Percentiles rank a stretch among this genome's conserved stretches.
Evolutionary conservation across 1,139 yeast genomes (phyloP).

Genomic region (Debaryomyces udenii): DNA sequence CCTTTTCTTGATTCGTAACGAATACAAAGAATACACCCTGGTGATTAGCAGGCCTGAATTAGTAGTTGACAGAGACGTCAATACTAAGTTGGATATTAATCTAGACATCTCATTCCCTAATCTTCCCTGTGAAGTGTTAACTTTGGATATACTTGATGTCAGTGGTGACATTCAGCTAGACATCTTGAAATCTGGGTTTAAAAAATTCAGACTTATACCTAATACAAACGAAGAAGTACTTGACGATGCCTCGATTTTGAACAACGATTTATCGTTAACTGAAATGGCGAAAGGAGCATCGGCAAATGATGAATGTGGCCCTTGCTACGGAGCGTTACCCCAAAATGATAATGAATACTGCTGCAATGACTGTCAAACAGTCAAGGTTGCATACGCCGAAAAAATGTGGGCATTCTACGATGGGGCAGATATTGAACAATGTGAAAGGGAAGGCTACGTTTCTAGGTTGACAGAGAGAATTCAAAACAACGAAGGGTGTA

Average conservation of each 20-base stretch:
- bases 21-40: constrained; percentile 72
- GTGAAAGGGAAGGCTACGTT: constrained; percentile 88
- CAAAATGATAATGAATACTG: constrained; percentile 67
- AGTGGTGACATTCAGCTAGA: constrained; percentile 84
- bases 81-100: constrained; percentile 73
- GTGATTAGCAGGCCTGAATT: constrained; percentile 77
- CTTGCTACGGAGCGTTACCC: constrained; percentile 82
- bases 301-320: constrained; percentile 44
- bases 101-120: constrained; percentile 81
- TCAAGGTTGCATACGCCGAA: constrained; percentile 74
- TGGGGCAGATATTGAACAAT: constrained; percentile 83
- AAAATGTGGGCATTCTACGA: constrained; percentile 88
- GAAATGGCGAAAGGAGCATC: constrained; percentile 40
- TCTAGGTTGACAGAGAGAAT: constrained; percentile 57
- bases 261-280: constrained; percentile 32
- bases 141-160: constrained; percentile 66
- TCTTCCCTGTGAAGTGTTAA: constrained; percentile 73
- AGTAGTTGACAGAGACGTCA: constrained; percentile 85
- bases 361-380: constrained; percentile 86
- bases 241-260: constrained; percentile 34
- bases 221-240: constrained; percentile 31
- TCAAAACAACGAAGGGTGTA: constrained; percentile 73
- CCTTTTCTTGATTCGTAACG: constrained; percentile 65
- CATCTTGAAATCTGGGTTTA: constrained; percentile 68
- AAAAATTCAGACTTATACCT: constrained; percentile 62